phyloP scores from a whole-genome alignment of 78 protist genomes.

The Tieghemostelium lacteum region DNA sequence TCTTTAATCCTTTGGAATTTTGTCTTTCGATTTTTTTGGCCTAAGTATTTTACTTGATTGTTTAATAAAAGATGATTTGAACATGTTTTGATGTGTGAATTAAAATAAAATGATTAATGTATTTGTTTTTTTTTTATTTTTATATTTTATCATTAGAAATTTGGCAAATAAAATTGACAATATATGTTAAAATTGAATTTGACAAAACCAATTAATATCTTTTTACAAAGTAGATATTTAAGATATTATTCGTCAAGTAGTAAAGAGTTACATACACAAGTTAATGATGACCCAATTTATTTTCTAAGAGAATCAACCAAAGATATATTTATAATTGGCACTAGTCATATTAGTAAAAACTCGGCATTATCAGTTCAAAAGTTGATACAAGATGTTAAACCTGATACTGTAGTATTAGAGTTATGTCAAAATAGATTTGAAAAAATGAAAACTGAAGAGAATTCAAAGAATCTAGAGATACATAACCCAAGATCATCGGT shows the following conservation, averaged over 20 bases:
- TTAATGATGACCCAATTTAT: constrained; percentile 51
- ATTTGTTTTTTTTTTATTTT: too few species aligned
- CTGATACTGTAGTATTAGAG: constrained; percentile 46
- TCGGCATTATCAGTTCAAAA: constrained; percentile 34
- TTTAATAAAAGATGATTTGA: too few species aligned
- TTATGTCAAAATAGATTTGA: constrained; percentile 31
- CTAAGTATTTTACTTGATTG: too few species aligned
- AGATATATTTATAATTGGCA: constrained; percentile 67
- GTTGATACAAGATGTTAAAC: constrained; percentile 45
- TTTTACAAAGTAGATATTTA: too few species aligned
- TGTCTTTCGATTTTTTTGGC: too few species aligned
- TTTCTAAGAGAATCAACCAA: constrained; percentile 61
- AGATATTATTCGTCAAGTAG: not conserved
- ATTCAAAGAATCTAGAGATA: constrained; percentile 7
- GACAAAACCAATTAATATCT: too few species aligned
- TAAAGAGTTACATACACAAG: not conserved
- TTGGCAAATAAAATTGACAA: too few species aligned
- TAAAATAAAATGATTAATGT: too few species aligned
- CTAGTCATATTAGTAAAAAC: constrained; percentile 30
- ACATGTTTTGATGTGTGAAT: too few species aligned
- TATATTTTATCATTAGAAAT: too few species aligned
- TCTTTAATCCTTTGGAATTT: too few species aligned
- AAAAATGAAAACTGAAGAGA: constrained; percentile 19
- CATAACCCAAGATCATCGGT: constrained; percentile 2
- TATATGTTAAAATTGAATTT: too few species aligned